A percentile compares a stretch with the other conserved stretches of the same genome.
phyloP scores from a whole-genome alignment of 2,329 filamentous ascomycete species.

The Xylaria sp. region DNA sequence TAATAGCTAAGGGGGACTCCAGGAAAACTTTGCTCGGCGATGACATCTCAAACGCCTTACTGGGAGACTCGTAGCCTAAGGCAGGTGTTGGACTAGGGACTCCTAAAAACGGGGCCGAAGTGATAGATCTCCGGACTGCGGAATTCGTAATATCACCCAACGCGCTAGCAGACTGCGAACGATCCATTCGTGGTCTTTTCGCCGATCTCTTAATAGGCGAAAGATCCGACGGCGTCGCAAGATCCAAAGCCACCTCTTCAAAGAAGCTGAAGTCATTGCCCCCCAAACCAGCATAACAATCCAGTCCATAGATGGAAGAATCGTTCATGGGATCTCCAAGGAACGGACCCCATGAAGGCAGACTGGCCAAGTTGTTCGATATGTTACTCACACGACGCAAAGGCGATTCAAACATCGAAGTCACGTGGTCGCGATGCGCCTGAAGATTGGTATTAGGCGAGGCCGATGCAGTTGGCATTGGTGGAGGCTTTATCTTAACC shows the following conservation, averaged over 20 bases:
- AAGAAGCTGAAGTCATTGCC: slow-evolving; percentile 74
- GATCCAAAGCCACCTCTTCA: slow-evolving; percentile 53
- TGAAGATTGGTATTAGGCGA: slow-evolving; percentile 94
- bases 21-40: slow-evolving; percentile 66
- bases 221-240: slow-evolving; percentile 62
- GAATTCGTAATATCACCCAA: slow-evolving; percentile 70
- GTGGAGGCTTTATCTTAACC: slow-evolving; percentile 78
- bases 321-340: slow-evolving; percentile 65
- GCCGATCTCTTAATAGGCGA: slow-evolving; percentile 75
- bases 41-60: slow-evolving; percentile 66
- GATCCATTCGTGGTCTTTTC: slow-evolving; percentile 70
- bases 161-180: slow-evolving; percentile 70
- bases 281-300: slow-evolving; percentile 55
- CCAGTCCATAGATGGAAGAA: slow-evolving; percentile 50
- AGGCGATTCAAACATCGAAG: slow-evolving; percentile 78
- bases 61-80: slow-evolving; percentile 64
- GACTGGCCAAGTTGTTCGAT: slow-evolving; percentile 56
- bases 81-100: slow-evolving; percentile 55
- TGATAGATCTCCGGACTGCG: slow-evolving; percentile 62
- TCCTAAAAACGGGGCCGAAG: slow-evolving; percentile 63
- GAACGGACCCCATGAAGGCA: slow-evolving; percentile 73
- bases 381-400: slow-evolving; percentile 61
- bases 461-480: slow-evolving; percentile 74
- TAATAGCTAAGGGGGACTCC: slow-evolving; percentile 54
- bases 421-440: slow-evolving; percentile 86